Conservation (phyloP, 495 filamentous ascomycete genomes). For the Neurospora sp. region DNA sequence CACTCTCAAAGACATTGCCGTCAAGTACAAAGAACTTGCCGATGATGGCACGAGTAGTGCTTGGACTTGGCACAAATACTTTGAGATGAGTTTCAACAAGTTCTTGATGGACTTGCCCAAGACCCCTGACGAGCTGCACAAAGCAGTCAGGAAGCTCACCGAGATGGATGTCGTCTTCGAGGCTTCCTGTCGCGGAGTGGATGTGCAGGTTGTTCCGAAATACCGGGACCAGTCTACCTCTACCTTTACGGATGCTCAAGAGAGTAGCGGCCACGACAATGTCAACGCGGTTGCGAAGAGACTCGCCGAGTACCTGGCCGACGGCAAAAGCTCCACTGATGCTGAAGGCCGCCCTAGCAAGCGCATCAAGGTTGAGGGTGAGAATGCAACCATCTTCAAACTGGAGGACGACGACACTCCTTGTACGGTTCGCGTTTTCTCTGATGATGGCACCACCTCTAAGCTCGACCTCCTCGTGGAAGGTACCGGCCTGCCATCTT, state of each 20-base stretch:
- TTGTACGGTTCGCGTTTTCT: background rate
- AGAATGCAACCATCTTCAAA: background rate
- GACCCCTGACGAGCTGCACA: background rate
- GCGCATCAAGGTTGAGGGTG: background rate
- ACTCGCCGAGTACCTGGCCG: background rate
- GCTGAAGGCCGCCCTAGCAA: background rate
- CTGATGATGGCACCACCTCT: background rate
- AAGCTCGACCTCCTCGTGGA: no score
- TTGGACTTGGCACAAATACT: background rate
- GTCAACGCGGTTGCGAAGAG: background rate
- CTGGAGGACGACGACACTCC: background rate
- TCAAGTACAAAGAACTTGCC: background rate
- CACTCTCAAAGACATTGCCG: background rate
- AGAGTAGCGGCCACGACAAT: background rate
- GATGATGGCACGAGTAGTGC: background rate
- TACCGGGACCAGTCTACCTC: background rate
- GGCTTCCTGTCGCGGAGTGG: background rate
- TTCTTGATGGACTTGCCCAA: background rate
- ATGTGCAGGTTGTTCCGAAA: background rate
- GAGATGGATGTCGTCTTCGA: background rate
- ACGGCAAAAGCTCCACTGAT: background rate
- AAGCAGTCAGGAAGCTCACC: background rate
- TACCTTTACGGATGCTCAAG: no score
- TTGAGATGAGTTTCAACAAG: background rate
- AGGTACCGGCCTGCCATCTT: background rate